These are phyloP conservation scores for Wickerhamomyces mucosus DNA, from an alignment of 805 yeast species.

Conservation along the genomic window DNA sequence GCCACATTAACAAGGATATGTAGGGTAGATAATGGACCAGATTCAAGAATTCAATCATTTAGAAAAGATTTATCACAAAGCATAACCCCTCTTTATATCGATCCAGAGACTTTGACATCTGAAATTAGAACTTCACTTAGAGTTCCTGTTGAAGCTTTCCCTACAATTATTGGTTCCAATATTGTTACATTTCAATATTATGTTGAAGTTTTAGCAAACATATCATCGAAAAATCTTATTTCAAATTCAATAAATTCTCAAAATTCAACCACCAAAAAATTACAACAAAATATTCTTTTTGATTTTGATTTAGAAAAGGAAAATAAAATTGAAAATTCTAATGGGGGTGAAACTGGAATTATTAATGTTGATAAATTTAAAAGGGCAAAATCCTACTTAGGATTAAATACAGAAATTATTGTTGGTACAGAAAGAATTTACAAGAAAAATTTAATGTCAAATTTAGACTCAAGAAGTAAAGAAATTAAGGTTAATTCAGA, in stretches of 20 bases:
- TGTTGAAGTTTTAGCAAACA: slow-evolving; percentile 73
- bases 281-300: slow-evolving; percentile 17
- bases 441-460: slow-evolving; percentile 5
- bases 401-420: slow-evolving; percentile 70
- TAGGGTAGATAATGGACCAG: slow-evolving; percentile 52
- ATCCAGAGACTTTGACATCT: slow-evolving; percentile 48
- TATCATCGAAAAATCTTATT: slow-evolving; percentile 49
- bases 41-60: slow-evolving; percentile 43
- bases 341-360: slow-evolving; percentile 26
- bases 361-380: slow-evolving; percentile 76
- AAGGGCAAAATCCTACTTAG: slow-evolving; percentile 66
- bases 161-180: slow-evolving; percentile 66
- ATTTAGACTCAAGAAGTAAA: neutral
- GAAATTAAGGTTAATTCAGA: neutral
- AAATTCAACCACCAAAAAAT: slow-evolving; percentile 10
- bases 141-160: slow-evolving; percentile 80
- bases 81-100: slow-evolving; percentile 69
- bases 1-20: slow-evolving; percentile 76
- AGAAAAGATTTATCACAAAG: slow-evolving; percentile 78
- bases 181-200: slow-evolving; percentile 77
- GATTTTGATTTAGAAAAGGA: slow-evolving; percentile 18
- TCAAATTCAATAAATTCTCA: slow-evolving; percentile 6
- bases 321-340: slow-evolving; percentile 8
- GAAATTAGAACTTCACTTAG: slow-evolving; percentile 53
- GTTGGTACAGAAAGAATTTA: slow-evolving; percentile 62